phyloP scores from a whole-genome alignment of 1,139 yeast genomes.

The Lodderomyces margitis region DNA sequence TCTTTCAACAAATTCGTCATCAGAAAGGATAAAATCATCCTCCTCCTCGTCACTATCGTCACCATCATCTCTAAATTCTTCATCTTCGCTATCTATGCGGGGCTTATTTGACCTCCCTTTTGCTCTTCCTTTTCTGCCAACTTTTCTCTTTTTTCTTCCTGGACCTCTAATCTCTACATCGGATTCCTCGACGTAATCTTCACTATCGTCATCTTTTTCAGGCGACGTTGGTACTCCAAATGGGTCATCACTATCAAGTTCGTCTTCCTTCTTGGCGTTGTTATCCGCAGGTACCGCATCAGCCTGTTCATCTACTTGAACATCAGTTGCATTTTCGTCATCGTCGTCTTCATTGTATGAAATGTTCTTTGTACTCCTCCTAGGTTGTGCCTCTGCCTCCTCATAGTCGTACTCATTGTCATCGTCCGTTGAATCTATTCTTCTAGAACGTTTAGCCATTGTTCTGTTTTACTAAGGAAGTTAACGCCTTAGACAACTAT shows the following conservation, averaged over 20 bases:
- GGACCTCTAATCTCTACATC: conserved; percentile 23
- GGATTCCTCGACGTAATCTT: conserved; percentile 19
- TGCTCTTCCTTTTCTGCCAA: not conserved
- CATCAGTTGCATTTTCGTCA: not conserved
- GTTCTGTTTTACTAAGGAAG: not conserved
- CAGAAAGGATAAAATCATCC: conserved; percentile 31
- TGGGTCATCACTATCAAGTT: conserved; percentile 1
- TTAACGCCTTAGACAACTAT: too few relatives aligned
- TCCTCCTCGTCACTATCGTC: conserved; percentile 25
- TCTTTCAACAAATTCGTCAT: conserved; percentile 31
- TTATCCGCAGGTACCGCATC: too few relatives aligned
- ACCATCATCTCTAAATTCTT: conserved; percentile 15
- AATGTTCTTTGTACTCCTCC: conserved; percentile 18
- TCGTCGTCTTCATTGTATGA: conserved; percentile 12
- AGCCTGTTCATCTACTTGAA: conserved; percentile 1
- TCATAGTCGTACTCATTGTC: not conserved
- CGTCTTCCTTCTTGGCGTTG: not conserved
- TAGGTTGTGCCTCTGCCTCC: conserved; percentile 9
- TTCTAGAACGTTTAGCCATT: conserved; percentile 3
- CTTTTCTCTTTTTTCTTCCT: conserved; percentile 28
- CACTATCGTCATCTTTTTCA: conserved; percentile 14
- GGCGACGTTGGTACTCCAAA: conserved; percentile 5
- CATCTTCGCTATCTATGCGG: conserved; percentile 18
- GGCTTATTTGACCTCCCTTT: conserved; percentile 13
- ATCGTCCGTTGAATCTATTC: conserved; percentile 1